A percentile compares a stretch with the other conserved stretches of the same genome.
phyloP scores from a whole-genome alignment of 306 rosid genomes.

The Cotoneaster glaucophyllus region DNA sequence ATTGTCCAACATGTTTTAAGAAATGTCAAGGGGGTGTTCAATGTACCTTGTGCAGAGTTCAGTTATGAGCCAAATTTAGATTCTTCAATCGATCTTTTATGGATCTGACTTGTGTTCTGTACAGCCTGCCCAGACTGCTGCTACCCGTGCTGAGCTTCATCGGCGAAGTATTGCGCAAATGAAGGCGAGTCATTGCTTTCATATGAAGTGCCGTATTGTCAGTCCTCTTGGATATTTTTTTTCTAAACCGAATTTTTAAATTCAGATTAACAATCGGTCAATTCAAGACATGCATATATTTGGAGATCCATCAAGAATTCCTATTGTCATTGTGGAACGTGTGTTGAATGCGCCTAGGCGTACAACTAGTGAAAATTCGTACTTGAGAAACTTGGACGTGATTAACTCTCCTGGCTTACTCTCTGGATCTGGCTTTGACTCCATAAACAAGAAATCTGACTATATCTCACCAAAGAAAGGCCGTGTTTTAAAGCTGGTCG shows the following conservation, averaged over 20 bases:
- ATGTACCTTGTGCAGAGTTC: background rate
- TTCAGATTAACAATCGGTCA: constrained; percentile 76
- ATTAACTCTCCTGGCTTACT: constrained; percentile 29
- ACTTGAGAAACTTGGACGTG: constrained; percentile 42
- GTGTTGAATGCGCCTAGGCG: constrained; percentile 76
- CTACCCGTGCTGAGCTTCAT: constrained; percentile 77
- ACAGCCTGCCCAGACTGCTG: constrained; percentile 77
- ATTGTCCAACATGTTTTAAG: background rate
- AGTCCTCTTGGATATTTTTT: background rate
- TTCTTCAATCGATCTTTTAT: background rate
- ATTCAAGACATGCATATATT: constrained; percentile 91
- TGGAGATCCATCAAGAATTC: constrained; percentile 67
- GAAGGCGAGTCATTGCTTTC: constrained; percentile 49
- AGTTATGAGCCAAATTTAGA: background rate
- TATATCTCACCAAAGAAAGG: constrained; percentile 28
- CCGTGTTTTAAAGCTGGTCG: constrained; percentile 67
- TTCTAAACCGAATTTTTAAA: constrained; percentile 11
- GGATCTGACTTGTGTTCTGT: constrained; percentile 17
- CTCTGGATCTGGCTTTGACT: constrained; percentile 27
- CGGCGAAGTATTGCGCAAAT: constrained; percentile 81
- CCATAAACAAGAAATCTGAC: constrained; percentile 27
- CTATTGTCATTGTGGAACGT: constrained; percentile 80
- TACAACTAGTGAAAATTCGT: constrained; percentile 56
- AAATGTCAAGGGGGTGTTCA: background rate
- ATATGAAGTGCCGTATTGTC: constrained; percentile 8